Evolutionary conservation across 2,329 filamentous ascomycete genomes (phyloP), one percentile per base, ranked within the genome.

Genomic region (Corynespora cassiicola): DNA sequence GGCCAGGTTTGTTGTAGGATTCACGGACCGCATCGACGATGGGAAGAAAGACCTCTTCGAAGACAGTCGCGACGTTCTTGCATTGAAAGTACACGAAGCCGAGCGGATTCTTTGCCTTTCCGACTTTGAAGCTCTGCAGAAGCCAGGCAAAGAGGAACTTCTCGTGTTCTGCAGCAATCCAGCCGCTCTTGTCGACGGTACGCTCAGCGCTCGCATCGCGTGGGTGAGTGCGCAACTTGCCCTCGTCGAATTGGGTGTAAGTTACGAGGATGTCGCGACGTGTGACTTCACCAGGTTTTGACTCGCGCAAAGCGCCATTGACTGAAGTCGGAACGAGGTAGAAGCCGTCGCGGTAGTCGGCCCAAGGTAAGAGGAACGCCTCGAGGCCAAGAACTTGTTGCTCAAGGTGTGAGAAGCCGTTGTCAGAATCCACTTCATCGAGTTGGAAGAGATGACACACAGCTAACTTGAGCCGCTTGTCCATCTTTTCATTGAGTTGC

Each of bases 141-240:
- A 68, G 25, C 62, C 62, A 66, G 5, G 45, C 60, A 30, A 56
- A 63, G 10, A 66, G 43, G 19, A 58, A 51, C 40, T 65, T 66
- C 41, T 68, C 61, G 31, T 61, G 42, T 27, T 62, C 56, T 20
- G 46, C 39, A 6, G 56, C 38, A 5, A 35, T 17, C 64, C 64
- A 68, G 4, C 41, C 14, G 15, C 36, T 44, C 45, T 59, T 64
- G 33, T 66, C 52, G 14, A 64, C 60, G 4, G 38, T 25, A 18
- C 54, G 45, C 21, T 53, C 42, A 5, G 45, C 28, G 15, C 15
- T 44, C 3, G 31, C 26, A 22, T 58, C 50, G 17, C 47, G 50
- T 7, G 57, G 43, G 21, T 66, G 58, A 31, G 63, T 58, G 6
- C 64, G 58, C 14, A 47, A 29, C 14, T 42, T 16, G 4, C 53